Evolutionary conservation across 1,284 basidiomycete species (phyloP).

Genomic region (Moniliella sp.): DNA sequence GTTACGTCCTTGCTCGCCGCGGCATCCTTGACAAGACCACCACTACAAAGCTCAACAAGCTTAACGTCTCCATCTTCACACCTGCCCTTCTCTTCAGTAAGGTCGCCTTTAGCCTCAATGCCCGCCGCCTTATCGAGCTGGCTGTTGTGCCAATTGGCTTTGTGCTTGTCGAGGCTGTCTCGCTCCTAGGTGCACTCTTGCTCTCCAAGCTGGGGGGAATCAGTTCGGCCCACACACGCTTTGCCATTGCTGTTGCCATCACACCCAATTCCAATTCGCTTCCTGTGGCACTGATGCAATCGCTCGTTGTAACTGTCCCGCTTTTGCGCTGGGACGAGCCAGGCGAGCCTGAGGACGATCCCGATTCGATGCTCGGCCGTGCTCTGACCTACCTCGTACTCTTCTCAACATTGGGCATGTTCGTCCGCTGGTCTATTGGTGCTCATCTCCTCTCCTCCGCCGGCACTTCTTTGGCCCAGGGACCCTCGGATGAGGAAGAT

Average conservation of each 20-base stretch:
- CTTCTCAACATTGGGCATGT: slow-evolving; percentile 77
- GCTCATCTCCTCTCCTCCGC: slow-evolving; percentile 34
- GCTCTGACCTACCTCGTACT: slow-evolving; percentile 76
- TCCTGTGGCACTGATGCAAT: slow-evolving; percentile 75
- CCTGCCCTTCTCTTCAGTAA: slow-evolving; percentile 79
- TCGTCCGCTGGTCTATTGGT: slow-evolving; percentile 36
- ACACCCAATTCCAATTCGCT: slow-evolving; percentile 62
- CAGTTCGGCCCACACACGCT: slow-evolving; percentile 32
- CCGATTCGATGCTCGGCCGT: slow-evolving; percentile 69
- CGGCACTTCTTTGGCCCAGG: too few species aligned
- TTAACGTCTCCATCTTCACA: slow-evolving; percentile 62
- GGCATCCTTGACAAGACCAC: slow-evolving; percentile 71
- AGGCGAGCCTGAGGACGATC: slow-evolving; percentile 46
- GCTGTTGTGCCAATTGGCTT: slow-evolving; percentile 72
- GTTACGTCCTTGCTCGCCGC: slow-evolving; percentile 55
- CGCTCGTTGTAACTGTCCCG: slow-evolving; percentile 61
- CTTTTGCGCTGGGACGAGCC: slow-evolving; percentile 54
- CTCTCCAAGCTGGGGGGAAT: slow-evolving; percentile 29
- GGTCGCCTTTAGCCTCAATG: slow-evolving; percentile 49
- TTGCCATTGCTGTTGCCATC: slow-evolving; percentile 33
- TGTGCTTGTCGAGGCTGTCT: slow-evolving; percentile 41
- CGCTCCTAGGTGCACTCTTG: slow-evolving; percentile 24
- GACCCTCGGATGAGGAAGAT: too few species aligned
- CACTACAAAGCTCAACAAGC: slow-evolving; percentile 18
- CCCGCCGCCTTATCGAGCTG: slow-evolving; percentile 60